Conservation (phyloP, 2,329 filamentous ascomycete species). For the Aspergillus viridinutans region DNA sequence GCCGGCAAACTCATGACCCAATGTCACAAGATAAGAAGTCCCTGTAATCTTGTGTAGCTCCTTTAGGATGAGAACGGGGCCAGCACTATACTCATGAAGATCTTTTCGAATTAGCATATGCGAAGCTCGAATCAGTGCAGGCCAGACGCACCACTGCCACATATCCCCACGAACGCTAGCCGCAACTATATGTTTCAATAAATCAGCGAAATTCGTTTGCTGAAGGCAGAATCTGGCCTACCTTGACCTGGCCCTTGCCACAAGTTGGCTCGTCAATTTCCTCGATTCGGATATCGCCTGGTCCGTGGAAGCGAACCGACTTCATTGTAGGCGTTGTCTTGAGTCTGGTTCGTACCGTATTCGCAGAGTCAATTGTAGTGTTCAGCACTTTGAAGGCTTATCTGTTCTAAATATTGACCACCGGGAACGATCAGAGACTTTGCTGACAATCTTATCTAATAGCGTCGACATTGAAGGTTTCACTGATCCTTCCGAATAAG, state of each 20-base stretch:
- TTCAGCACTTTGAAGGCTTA: not conserved
- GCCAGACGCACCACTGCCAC: slow-evolving; percentile 24
- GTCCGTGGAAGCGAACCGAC: slow-evolving; percentile 35
- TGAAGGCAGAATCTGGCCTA: not conserved
- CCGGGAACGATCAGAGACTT: too few species aligned
- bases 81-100: slow-evolving; percentile 51
- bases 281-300: slow-evolving; percentile 33
- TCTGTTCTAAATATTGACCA: too few species aligned
- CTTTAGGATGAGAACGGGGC: slow-evolving; percentile 48
- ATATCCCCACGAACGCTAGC: slow-evolving; percentile 34
- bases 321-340: slow-evolving; percentile 21
- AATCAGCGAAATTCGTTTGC: not conserved
- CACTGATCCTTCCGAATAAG: too few species aligned
- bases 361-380: slow-evolving; percentile 1
- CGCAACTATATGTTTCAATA: slow-evolving; percentile 11
- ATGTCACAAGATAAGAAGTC: slow-evolving; percentile 54
- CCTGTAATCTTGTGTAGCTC: slow-evolving; percentile 55
- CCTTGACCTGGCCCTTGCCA: slow-evolving; percentile 49
- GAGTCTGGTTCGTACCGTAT: slow-evolving; percentile 1
- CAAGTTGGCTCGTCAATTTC: slow-evolving; percentile 37
- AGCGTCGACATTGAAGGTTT: too few species aligned
- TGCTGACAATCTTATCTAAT: too few species aligned
- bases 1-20: slow-evolving; percentile 64
- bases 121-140: not conserved
- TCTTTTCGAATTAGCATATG: slow-evolving; percentile 26